phyloP scores from a whole-genome alignment of 192 early-diverging fungal species.

The Rhizophagus clarus region DNA sequence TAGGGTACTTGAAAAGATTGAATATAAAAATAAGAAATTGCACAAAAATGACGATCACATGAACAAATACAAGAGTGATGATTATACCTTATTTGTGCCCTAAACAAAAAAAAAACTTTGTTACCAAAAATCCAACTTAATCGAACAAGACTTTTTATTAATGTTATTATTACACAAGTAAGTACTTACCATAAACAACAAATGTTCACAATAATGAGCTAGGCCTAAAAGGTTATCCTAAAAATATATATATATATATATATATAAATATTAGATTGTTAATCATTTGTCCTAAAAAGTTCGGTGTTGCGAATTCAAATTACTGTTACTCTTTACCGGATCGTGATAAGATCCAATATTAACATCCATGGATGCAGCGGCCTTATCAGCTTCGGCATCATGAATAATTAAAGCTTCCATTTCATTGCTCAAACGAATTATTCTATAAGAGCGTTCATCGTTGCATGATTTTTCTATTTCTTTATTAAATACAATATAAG shows the following conservation, averaged over 20 bases:
- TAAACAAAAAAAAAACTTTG: not conserved
- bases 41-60: not conserved
- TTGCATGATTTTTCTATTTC: constrained; percentile 57
- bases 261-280: no score
- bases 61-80: not conserved
- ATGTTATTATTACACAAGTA: constrained; percentile 19
- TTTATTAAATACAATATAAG: constrained; percentile 42
- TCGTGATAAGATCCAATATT: constrained; percentile 81
- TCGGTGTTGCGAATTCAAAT: not conserved
- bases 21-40: not conserved
- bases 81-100: constrained; percentile 12
- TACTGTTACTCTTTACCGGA: constrained; percentile 54
- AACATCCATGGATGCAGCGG: constrained; percentile 77
- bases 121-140: not conserved
- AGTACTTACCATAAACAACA: constrained; percentile 66
- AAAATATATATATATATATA: no score
- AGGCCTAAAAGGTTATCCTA: constrained; percentile 61
- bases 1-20: constrained; percentile 63
- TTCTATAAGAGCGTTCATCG: constrained; percentile 63
- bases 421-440: constrained; percentile 63
- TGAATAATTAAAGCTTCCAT: constrained; percentile 72
- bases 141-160: not conserved
- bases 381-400: constrained; percentile 75
- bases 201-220: constrained; percentile 84
- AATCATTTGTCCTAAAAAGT: not conserved